phyloP scores from a whole-genome alignment of 179 eudicot genomes.

The Monotropa hypopitys region DNA sequence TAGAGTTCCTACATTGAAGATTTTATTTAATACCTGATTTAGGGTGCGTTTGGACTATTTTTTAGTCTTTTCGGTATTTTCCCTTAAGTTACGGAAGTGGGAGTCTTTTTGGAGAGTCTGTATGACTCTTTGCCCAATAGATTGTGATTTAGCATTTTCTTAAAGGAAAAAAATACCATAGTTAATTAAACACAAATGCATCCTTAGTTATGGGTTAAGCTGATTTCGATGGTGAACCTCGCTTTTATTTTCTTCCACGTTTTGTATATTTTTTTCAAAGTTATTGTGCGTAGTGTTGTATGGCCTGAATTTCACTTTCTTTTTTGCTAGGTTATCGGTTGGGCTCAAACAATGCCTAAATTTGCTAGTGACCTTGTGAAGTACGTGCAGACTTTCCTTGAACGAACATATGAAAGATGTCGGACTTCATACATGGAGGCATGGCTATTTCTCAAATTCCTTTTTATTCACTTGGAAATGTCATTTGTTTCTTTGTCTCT shows the following conservation, averaged over 20 bases:
- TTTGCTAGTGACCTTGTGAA: constrained; percentile 80
- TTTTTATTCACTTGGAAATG: neutral
- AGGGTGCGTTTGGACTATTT: too few species aligned
- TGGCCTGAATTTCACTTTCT: neutral
- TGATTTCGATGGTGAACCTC: neutral
- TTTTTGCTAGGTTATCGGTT: constrained; percentile 62
- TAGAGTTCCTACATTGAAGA: neutral
- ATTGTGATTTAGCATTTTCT: too few species aligned
- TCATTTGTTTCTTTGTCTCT: neutral
- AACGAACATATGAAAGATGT: constrained; percentile 97
- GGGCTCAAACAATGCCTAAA: constrained; percentile 99
- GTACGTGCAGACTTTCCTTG: constrained; percentile 88
- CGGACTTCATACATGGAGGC: constrained; percentile 98
- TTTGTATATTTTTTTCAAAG: neutral
- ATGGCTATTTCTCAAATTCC: constrained; percentile 15
- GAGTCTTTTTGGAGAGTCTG: too few species aligned
- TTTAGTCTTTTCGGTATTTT: too few species aligned
- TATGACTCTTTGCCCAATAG: too few species aligned
- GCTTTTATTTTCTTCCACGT: neutral
- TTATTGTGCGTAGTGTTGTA: neutral
- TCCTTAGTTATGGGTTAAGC: neutral
- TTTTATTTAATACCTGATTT: neutral
- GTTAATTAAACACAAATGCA: too few species aligned
- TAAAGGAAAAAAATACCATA: too few species aligned
- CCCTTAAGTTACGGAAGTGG: too few species aligned